Base-by-base conservation (phyloP, 768 basidiomycete genomes). In the Phlegmacium glaucopus region DNA sequence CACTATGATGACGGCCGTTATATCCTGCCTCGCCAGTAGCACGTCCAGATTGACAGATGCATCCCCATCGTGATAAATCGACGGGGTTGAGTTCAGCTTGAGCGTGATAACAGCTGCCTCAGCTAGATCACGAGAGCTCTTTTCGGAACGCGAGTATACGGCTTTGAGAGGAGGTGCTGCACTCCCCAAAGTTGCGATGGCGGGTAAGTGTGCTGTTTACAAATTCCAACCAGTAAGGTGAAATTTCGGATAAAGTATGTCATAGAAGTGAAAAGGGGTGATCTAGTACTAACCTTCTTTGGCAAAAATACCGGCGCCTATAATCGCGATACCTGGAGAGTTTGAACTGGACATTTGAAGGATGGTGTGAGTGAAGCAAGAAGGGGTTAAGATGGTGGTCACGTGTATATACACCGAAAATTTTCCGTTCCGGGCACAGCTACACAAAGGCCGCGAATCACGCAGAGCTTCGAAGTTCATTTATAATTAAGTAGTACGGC, bases 121-220 rank as follows among this genome's bases (percentile, higher is more conserved):
- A 4, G 83, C 74, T 42, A 87, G 66, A 28, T 77, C 76, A 10
- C 66, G 62, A 1, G 83, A 77, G 47, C 79, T 82, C 61, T 74
- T 76, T 54, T 77, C 65, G 1, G 89, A 88, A 50, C 90, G 79
- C 9, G 90, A 94, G 72, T 92, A 94, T 46, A 94, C 73, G 1
- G 90, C 90, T 54, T 72, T 81, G 34, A 75, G 67, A 43, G 66
- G 61, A 42, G 71, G 72, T 28, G 74, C 71, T 17, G 71, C 61
- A 50, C 61, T 57, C 9, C 76, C 77, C 42, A 87, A 72, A 2
- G 66, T 62, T 17, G 74, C 75, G 42, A 93, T 73, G 13, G 85
- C 82, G 30, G 90, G 90, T n/a, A 93, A 72, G 64, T 94, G 87
- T 22, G 89, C 88, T 82, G 45, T 49, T n/a, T n/a, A n/a, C n/a